These are phyloP conservation scores for Rhodotorula sp. DNA, from an alignment of 1,284 basidiomycete species.

Conservation along the genomic window DNA sequence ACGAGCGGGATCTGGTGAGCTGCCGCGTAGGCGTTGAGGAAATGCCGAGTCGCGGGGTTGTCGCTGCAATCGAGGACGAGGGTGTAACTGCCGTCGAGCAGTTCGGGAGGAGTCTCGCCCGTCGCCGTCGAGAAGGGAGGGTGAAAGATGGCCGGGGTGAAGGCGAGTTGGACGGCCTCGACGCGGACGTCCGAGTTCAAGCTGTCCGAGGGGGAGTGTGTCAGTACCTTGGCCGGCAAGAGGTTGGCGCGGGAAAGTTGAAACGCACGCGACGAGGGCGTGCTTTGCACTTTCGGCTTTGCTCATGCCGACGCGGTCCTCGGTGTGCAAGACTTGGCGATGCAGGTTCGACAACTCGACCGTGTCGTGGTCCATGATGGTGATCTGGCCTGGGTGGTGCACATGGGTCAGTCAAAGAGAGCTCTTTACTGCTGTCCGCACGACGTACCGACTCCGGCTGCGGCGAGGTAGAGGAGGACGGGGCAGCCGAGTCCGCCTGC, in stretches of 20 bases:
- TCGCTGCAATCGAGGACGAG: conserved; percentile 94
- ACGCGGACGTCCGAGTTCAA: conserved; percentile 67
- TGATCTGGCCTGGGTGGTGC: conserved; percentile 58
- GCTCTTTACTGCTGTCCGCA: too few species aligned
- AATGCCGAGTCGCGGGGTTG: conserved; percentile 86
- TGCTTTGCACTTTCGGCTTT: conserved; percentile 79
- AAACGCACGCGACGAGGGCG: conserved; percentile 19
- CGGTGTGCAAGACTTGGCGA: conserved; percentile 85
- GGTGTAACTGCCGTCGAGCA: conserved; percentile 57
- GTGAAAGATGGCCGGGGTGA: conserved; percentile 51
- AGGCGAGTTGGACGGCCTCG: conserved; percentile 57
- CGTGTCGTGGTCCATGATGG: conserved; percentile 85
- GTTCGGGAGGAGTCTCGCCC: conserved; percentile 52
- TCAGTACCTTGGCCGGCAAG: background rate
- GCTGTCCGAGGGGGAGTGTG: conserved; percentile 51
- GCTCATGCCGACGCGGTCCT: conserved; percentile 71
- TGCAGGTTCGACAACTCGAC: conserved; percentile 93
- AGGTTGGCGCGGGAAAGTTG: background rate
- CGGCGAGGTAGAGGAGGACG: conserved; percentile 86
- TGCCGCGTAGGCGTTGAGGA: conserved; percentile 81
- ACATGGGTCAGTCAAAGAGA: too few species aligned
- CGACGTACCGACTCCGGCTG: conserved; percentile 79
- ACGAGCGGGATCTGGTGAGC: conserved; percentile 73
- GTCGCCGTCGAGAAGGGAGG: conserved; percentile 53
- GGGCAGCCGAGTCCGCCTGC: conserved; percentile 97